These are phyloP conservation scores for Suillus brevipes DNA, from an alignment of 768 basidiomycete genomes.

Conservation along the genomic window DNA sequence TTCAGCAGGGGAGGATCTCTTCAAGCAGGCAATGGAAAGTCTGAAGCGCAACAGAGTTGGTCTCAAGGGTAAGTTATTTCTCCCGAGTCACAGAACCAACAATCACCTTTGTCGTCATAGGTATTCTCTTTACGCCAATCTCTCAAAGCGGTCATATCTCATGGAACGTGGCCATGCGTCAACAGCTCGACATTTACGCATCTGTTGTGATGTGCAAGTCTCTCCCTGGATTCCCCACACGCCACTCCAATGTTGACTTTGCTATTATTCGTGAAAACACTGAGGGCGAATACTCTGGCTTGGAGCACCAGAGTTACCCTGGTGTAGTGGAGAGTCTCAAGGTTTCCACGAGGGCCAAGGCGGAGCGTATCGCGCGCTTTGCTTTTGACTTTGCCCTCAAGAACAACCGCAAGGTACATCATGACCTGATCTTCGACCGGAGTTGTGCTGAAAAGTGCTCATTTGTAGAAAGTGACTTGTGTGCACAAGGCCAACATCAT, in stretches of 20 bases:
- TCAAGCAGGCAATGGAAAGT: slow-evolving; percentile 97
- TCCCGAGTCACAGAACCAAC: slow-evolving; percentile 7
- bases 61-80: slow-evolving; percentile 74
- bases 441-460: slow-evolving; percentile 6
- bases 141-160: slow-evolving; percentile 96
- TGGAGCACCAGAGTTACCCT: slow-evolving; percentile 97
- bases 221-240: slow-evolving; percentile 91
- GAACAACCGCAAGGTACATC: slow-evolving; percentile 89
- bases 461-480: slow-evolving; percentile 90
- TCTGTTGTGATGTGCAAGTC: slow-evolving; percentile 99
- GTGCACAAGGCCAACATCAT: slow-evolving; percentile 99
- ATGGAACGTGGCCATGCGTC: slow-evolving; percentile 99
- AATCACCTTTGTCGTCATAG: slow-evolving; percentile 39
- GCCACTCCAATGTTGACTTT: slow-evolving; percentile 96
- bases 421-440: background rate
- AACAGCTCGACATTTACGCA: slow-evolving; percentile 98
- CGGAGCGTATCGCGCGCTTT: slow-evolving; percentile 94
- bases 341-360: slow-evolving; percentile 93
- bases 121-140: slow-evolving; percentile 97
- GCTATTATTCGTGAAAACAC: slow-evolving; percentile 99
- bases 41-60: slow-evolving; percentile 97
- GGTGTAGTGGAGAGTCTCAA: slow-evolving; percentile 99
- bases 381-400: slow-evolving; percentile 99
- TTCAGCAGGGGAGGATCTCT: slow-evolving; percentile 88
- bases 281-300: slow-evolving; percentile 98